Percentiles rank a stretch among this genome's conserved stretches.
Evolutionary conservation across 805 yeast species (phyloP).

Genomic region (Dipodascus albidus): DNA sequence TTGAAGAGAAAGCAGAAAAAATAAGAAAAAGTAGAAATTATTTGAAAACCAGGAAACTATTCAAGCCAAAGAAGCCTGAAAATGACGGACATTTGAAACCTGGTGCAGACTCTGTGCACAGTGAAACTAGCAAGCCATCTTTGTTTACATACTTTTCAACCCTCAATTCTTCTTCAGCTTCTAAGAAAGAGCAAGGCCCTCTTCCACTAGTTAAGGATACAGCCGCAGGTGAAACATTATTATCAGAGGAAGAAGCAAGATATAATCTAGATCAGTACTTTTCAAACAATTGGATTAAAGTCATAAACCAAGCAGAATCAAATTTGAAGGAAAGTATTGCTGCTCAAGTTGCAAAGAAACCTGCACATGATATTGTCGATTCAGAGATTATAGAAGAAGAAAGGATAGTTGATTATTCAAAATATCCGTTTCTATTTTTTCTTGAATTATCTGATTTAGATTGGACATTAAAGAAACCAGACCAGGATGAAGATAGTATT

Average conservation of each 20-base stretch:
- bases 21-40: neutral
- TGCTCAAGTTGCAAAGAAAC: constrained; percentile 26
- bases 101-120: neutral
- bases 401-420: constrained; percentile 35
- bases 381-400: constrained; percentile 33
- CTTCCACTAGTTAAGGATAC: neutral
- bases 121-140: neutral
- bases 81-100: neutral
- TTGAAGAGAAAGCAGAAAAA: constrained; percentile 26
- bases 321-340: constrained; percentile 25
- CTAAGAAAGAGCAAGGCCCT: neutral
- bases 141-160: neutral
- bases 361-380: constrained; percentile 21
- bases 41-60: neutral
- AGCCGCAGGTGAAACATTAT: constrained; percentile 1
- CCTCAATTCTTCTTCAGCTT: neutral
- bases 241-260: constrained; percentile 25
- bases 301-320: constrained; percentile 34
- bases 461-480: constrained; percentile 38
- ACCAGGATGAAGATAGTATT: constrained; percentile 38
- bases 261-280: constrained; percentile 35
- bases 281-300: constrained; percentile 59
- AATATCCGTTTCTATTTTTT: constrained; percentile 43
- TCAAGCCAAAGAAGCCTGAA: neutral
- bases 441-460: constrained; percentile 38